Evolutionary conservation across 257 asterid genomes (phyloP).

Genomic region (Nicotiana noctiflora): DNA sequence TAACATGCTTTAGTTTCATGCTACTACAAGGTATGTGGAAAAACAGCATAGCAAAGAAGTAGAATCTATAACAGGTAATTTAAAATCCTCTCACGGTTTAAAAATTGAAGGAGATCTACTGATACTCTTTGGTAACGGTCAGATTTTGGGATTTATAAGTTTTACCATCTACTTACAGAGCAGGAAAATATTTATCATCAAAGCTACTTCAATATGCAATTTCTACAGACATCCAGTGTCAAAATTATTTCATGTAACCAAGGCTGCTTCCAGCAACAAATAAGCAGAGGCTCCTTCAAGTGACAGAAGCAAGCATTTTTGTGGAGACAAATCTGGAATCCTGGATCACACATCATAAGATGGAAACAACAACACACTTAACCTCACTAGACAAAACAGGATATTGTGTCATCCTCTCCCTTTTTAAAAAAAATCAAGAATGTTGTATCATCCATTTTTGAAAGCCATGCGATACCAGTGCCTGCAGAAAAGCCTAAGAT

Average conservation of each 20-base stretch:
- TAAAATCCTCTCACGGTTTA: not conserved
- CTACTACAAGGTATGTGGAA: not conserved
- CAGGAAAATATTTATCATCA: not conserved
- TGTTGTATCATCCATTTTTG: not conserved
- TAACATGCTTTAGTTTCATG: not conserved
- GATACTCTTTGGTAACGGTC: not conserved
- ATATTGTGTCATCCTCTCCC: not conserved
- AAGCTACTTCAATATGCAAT: not conserved
- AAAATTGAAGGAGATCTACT: not conserved
- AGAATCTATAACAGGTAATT: not conserved
- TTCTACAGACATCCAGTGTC: not conserved
- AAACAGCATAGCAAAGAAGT: not conserved
- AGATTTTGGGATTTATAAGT: not conserved
- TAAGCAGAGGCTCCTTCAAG: conserved; percentile 3
- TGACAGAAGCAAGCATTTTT: not conserved
- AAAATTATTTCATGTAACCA: not conserved
- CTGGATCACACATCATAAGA: not conserved
- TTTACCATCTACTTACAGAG: not conserved
- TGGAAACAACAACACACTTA: not conserved
- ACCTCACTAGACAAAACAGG: not conserved
- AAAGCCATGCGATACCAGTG: not conserved
- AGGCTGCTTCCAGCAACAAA: not conserved
- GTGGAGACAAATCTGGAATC: conserved; percentile 3
- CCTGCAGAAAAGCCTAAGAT: not conserved
- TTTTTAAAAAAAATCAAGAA: too few species aligned